phyloP scores from a whole-genome alignment of 108 stramenopile species.

The Hondaea fermentalgiana region DNA sequence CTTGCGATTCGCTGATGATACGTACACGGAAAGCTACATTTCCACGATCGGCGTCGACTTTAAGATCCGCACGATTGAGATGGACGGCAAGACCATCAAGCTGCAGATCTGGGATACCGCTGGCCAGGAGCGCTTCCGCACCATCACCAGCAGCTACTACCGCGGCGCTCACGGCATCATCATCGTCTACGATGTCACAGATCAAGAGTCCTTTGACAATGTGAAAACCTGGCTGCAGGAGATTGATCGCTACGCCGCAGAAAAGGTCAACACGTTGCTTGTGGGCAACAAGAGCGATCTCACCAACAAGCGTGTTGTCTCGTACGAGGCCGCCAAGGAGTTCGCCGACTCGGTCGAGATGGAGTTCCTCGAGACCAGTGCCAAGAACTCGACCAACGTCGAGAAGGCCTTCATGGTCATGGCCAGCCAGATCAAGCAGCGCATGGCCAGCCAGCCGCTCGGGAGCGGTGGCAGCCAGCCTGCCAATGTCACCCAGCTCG shows the following conservation, averaged over 20 bases:
- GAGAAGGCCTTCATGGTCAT: slow-evolving; percentile 98
- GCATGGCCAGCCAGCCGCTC: slow-evolving; percentile 52
- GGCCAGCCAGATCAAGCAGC: slow-evolving; percentile 93
- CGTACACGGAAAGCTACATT: slow-evolving; percentile 96
- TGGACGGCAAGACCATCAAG: slow-evolving; percentile 97
- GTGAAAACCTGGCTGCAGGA: slow-evolving; percentile 98
- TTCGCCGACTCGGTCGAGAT: slow-evolving; percentile 95
- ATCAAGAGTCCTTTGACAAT: slow-evolving; percentile 92
- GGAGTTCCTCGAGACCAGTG: slow-evolving; percentile 96
- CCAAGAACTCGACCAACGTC: slow-evolving; percentile 94
- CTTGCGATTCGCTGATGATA: slow-evolving; percentile 87
- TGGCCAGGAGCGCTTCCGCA: slow-evolving; percentile 78
- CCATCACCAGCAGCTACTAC: slow-evolving; percentile 78
- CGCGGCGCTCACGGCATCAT: slow-evolving; percentile 91
- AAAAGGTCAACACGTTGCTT: slow-evolving; percentile 97
- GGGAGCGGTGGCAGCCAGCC: background rate
- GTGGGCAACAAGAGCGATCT: slow-evolving; percentile 99
- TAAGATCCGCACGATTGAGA: slow-evolving; percentile 97
- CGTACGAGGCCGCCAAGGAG: slow-evolving; percentile 89
- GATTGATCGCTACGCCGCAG: slow-evolving; percentile 93
- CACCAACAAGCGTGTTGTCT: slow-evolving; percentile 81
- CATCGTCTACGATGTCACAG: slow-evolving; percentile 94
- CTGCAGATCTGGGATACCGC: slow-evolving; percentile 82
- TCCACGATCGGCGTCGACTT: slow-evolving; percentile 99
- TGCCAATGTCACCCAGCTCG: background rate